phyloP scores from a whole-genome alignment of 495 filamentous ascomycete species.

The Penicillium mononematosum region DNA sequence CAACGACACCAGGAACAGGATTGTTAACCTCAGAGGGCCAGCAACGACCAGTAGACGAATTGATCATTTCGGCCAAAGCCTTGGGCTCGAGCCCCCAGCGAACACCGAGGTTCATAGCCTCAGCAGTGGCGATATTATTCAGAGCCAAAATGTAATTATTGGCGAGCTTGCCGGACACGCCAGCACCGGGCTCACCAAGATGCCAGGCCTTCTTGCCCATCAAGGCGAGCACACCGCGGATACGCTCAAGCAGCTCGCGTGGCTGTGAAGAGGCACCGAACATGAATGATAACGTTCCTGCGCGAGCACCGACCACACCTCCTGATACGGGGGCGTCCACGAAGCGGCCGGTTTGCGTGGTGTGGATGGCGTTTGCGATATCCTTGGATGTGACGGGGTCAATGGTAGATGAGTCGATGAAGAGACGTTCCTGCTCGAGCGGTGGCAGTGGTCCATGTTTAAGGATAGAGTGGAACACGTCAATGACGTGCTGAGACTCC shows the following conservation, averaged over 20 bases:
- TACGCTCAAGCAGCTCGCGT: conserved; percentile 54
- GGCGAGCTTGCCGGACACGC: conserved; percentile 81
- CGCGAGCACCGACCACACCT: conserved; percentile 77
- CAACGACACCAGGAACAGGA: conserved; percentile 81
- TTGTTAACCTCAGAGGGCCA: conserved; percentile 95
- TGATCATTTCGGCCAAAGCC: conserved; percentile 75
- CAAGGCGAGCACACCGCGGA: conserved; percentile 61
- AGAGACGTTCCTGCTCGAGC: conserved; percentile 55
- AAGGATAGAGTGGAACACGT: conserved; percentile 67
- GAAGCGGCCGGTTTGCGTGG: conserved; percentile 57
- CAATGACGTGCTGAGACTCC: conserved; percentile 74
- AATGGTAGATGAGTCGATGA: conserved; percentile 85
- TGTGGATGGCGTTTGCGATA: conserved; percentile 60
- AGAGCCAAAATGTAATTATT: conserved; percentile 94
- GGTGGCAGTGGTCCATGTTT: conserved; percentile 40
- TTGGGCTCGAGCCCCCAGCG: conserved; percentile 80
- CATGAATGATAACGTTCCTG: conserved; percentile 82
- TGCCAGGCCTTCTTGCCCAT: conserved; percentile 86
- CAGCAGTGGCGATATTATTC: conserved; percentile 87
- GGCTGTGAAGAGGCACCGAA: conserved; percentile 60
- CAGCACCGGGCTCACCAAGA: conserved; percentile 75
- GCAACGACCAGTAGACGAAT: conserved; percentile 80
- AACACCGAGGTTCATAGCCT: conserved; percentile 90
- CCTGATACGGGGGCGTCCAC: conserved; percentile 83
- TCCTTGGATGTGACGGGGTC: conserved; percentile 73